These are phyloP conservation scores for Lodderomyces theae DNA, from an alignment of 1,139 yeast species.

Conservation along the genomic window DNA sequence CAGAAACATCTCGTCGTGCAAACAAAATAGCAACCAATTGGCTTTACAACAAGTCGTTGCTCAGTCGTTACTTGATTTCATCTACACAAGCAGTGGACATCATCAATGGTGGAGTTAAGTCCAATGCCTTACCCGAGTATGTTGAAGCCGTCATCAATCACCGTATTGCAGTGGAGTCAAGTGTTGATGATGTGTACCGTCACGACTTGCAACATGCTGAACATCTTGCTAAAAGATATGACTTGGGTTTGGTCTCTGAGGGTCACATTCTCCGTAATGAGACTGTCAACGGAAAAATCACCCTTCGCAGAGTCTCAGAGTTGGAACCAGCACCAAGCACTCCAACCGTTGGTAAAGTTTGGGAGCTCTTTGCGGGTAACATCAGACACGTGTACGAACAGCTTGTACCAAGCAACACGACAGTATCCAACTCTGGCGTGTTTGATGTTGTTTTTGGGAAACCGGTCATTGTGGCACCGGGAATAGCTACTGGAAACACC, in stretches of 20 bases:
- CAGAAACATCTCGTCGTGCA: slow-evolving; percentile 25
- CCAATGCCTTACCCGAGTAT: slow-evolving; percentile 36
- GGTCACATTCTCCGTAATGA: slow-evolving; percentile 25
- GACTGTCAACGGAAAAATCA: slow-evolving; percentile 41
- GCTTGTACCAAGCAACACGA: slow-evolving; percentile 13
- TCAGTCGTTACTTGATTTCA: slow-evolving; percentile 21
- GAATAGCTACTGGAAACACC: slow-evolving; percentile 33
- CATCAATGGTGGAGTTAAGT: slow-evolving; percentile 34
- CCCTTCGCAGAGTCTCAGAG: slow-evolving; percentile 27
- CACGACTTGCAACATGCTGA: slow-evolving; percentile 33
- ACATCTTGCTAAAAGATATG: slow-evolving; percentile 26
- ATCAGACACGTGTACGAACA: slow-evolving; percentile 55
- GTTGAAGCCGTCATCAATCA: slow-evolving; percentile 30
- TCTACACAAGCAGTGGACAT: slow-evolving; percentile 38
- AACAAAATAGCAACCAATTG: slow-evolving; percentile 19
- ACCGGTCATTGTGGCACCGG: slow-evolving; percentile 27
- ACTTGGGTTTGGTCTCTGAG: slow-evolving; percentile 37
- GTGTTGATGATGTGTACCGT: slow-evolving; percentile 31
- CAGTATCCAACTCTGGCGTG: neutral
- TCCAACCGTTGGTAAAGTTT: slow-evolving; percentile 42
- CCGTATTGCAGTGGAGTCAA: slow-evolving; percentile 30
- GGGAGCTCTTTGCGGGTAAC: slow-evolving; percentile 54
- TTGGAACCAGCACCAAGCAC: slow-evolving; percentile 60
- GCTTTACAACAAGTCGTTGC: slow-evolving; percentile 7
- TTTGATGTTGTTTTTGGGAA: slow-evolving; percentile 5